Conservation (phyloP, 352 stramenopile species). For the Phytophthora citricola region DNA sequence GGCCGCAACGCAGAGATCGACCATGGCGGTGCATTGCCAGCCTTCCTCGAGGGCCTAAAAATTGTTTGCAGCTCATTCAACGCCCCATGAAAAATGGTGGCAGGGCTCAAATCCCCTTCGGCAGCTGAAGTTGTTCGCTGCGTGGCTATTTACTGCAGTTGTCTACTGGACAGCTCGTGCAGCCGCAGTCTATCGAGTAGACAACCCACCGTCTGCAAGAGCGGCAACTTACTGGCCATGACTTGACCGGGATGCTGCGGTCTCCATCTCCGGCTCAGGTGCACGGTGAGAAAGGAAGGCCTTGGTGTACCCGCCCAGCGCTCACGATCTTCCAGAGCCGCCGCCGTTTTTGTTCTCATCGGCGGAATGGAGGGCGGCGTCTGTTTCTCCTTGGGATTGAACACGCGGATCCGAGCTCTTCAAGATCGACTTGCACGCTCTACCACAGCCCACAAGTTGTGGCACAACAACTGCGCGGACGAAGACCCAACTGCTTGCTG, state of each 20-base stretch:
- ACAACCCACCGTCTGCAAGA: no score
- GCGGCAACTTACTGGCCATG: not conserved
- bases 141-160: no score
- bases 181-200: no score
- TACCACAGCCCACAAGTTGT: no score
- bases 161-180: no score
- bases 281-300: not conserved
- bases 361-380: constrained; percentile 25
- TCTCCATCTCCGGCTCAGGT: constrained; percentile 11
- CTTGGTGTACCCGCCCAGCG: no score
- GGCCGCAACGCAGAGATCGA: constrained; percentile 20
- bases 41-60: constrained; percentile 6
- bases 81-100: constrained; percentile 14
- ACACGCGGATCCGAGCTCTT: not conserved
- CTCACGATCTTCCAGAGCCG: not conserved
- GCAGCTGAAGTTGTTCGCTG: constrained; percentile 1
- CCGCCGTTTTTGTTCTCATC: constrained; percentile 16
- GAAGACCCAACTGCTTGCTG: not conserved
- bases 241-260: constrained; percentile 15
- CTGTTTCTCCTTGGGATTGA: constrained; percentile 26
- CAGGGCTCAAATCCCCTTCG: constrained; percentile 16
- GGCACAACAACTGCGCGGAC: no score
- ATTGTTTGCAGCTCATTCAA: constrained; percentile 9
- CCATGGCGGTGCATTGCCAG: constrained; percentile 1
- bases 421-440: constrained; percentile 10